These are phyloP conservation scores for Diaporthe aspalathi DNA, from an alignment of 2,329 filamentous ascomycete genomes.

Conservation along the genomic window DNA sequence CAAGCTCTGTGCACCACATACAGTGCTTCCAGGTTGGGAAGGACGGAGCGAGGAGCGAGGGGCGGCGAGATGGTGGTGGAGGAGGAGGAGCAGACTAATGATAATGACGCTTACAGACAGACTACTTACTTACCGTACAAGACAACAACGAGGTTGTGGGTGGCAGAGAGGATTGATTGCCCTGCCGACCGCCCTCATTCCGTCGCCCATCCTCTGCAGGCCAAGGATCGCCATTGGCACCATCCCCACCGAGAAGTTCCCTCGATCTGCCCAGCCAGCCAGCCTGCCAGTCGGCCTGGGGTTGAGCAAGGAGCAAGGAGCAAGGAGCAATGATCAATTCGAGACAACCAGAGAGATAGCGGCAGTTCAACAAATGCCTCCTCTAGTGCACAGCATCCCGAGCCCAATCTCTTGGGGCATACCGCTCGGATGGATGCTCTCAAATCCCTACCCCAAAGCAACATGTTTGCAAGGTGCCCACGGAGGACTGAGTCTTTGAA, in stretches of 20 bases:
- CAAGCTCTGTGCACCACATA: not conserved
- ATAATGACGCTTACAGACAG: too few species aligned
- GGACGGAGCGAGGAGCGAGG: too few species aligned
- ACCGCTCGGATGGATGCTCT: constrained; percentile 7
- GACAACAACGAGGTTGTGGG: not conserved
- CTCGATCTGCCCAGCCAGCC: not conserved
- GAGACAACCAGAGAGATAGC: constrained; percentile 10
- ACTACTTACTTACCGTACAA: too few species aligned
- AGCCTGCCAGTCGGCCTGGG: too few species aligned
- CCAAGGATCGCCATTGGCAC: constrained; percentile 17
- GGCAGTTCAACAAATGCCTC: constrained; percentile 18
- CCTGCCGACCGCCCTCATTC: constrained; percentile 25
- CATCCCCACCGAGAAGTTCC: not conserved
- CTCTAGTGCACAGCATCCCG: not conserved
- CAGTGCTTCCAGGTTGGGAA: too few species aligned
- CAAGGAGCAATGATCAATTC: constrained; percentile 12
- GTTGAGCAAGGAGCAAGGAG: too few species aligned
- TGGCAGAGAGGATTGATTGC: constrained; percentile 9
- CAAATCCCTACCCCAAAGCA: constrained; percentile 1
- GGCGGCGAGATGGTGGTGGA: too few species aligned
- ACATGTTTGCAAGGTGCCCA: not conserved
- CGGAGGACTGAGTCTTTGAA: constrained; percentile 8
- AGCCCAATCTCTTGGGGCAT: not conserved
- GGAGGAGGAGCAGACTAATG: too few species aligned
- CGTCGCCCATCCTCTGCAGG: constrained; percentile 21